Percentiles rank a stretch among this genome's conserved stretches.
Conservation (phyloP, 2,329 filamentous ascomycete species). For the Lojkania enalia region DNA sequence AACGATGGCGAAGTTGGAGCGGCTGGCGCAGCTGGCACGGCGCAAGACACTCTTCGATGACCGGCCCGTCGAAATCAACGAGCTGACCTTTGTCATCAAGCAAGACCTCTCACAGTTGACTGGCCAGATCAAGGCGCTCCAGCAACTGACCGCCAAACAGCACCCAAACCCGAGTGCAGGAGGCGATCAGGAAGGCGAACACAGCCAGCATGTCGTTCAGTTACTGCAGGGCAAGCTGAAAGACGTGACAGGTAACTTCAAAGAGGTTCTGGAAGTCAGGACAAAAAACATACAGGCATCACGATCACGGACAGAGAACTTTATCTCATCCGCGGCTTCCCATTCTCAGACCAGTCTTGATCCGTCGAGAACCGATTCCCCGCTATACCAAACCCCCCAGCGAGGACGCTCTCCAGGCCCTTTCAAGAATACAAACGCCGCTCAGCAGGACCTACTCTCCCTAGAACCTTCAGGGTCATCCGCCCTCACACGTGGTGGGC, state of each 20-base stretch:
- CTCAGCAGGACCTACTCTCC: slow-evolving; percentile 70
- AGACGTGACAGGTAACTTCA: slow-evolving; percentile 93
- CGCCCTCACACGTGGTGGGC: slow-evolving; percentile 50
- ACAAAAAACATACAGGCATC: slow-evolving; percentile 98
- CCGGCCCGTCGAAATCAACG: slow-evolving; percentile 92
- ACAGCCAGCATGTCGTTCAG: slow-evolving; percentile 96
- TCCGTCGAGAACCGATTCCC: slow-evolving; percentile 75
- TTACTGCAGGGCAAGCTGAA: slow-evolving; percentile 89
- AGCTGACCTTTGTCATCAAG: slow-evolving; percentile 97
- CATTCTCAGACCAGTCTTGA: slow-evolving; percentile 65
- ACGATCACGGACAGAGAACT: slow-evolving; percentile 90
- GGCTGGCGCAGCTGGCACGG: slow-evolving; percentile 90
- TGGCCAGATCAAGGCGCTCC: slow-evolving; percentile 83
- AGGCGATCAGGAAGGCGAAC: slow-evolving; percentile 81
- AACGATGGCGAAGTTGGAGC: slow-evolving; percentile 94
- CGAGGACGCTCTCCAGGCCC: slow-evolving; percentile 60
- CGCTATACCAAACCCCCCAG: slow-evolving; percentile 79
- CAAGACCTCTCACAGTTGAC: slow-evolving; percentile 88
- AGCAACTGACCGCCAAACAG: slow-evolving; percentile 74
- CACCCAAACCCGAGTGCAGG: slow-evolving; percentile 62
- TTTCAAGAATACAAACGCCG: slow-evolving; percentile 51
- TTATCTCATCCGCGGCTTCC: slow-evolving; percentile 85
- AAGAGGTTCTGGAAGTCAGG: slow-evolving; percentile 92
- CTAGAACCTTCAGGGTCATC: slow-evolving; percentile 68
- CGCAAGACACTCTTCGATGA: slow-evolving; percentile 97